phyloP scores from a whole-genome alignment of 441 rosid species.

The Eugenia klotzschiana region DNA sequence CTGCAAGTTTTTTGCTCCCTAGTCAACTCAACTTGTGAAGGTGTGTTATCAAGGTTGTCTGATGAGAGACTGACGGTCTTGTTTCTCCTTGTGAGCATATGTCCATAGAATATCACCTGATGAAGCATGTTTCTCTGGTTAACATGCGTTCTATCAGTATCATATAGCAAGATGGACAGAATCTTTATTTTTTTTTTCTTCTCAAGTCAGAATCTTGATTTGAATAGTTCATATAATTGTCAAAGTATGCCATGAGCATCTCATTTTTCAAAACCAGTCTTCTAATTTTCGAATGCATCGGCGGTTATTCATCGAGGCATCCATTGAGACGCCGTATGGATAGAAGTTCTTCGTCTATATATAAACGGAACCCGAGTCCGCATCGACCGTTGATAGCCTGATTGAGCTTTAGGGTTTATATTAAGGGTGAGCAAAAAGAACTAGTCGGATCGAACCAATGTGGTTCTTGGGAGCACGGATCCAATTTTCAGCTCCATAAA shows the following conservation, averaged over 20 bases:
- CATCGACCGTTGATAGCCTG: fast-evolving
- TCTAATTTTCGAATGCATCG: too few relatives aligned
- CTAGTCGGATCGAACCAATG: too few relatives aligned
- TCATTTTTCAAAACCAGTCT: too few relatives aligned
- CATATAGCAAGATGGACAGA: background rate
- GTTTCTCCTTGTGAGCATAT: background rate
- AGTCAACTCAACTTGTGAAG: background rate
- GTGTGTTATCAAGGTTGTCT: background rate
- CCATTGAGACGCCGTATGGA: background rate
- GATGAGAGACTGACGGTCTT: background rate
- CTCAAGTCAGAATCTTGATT: too few relatives aligned
- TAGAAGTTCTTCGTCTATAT: background rate
- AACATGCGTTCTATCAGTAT: background rate
- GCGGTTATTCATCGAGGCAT: background rate
- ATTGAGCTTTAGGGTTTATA: background rate
- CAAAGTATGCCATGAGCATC: too few relatives aligned
- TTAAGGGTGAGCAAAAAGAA: too few relatives aligned
- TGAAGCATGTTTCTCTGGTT: background rate
- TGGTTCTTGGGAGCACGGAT: too few relatives aligned
- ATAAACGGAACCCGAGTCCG: background rate
- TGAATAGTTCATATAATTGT: background rate
- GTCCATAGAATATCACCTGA: background rate
- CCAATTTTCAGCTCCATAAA: too few relatives aligned
- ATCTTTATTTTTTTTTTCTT: background rate
- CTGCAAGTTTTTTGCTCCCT: background rate